Base-by-base conservation (phyloP, 805 yeast species). In the Dipodascopsis tothii region DNA sequence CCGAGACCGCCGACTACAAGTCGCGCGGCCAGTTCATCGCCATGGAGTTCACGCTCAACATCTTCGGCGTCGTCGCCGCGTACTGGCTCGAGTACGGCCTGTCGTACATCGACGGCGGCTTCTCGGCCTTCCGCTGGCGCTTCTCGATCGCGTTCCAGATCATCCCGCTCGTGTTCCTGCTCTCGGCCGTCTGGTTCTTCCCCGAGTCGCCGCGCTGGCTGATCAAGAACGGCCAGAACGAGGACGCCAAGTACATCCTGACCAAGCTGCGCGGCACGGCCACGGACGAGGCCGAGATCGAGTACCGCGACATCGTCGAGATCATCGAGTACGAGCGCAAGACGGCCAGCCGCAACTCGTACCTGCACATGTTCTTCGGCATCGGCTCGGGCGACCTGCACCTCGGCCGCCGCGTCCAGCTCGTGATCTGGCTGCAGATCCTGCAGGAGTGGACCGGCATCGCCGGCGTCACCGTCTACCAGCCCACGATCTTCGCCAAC, bases 171-270 rank as follows among this genome's bases (percentile, higher is more conserved):
- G 80, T 38, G 58, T 80, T 43, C 60, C 80, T 25, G 81, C 84
- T 81, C 79, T 79, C 36, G 21, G 65, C 21, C 16, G 66, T 67
- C 30, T 56, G 65, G 45, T 71, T 76, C 33, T 64, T 85, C 23
- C 95, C 95, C 0, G 95, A 86, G 60, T 75, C 86, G 34, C 95
- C 95, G 0, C 69, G 95, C 46, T 86, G 70, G 62, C 80, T 73
- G 58, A 84, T 85, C 9, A 77, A 77, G 57, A 78, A 80, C 50
- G 79, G 81, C 61, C 69, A 79, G 45, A 60, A 81, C 32, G 80
- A 77, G 41, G 75, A 72, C 33, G 95, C 95, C 3, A 28, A 37
- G 17, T 43, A 42, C 35, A 48, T 48, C 28, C 44, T 48, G 16
- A 21, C 32, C 23, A 36, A 47, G 11, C 46, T 44, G 16, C 50